Evolutionary conservation across 1,284 basidiomycete genomes (phyloP).

Genomic region (Melampsora americana): DNA sequence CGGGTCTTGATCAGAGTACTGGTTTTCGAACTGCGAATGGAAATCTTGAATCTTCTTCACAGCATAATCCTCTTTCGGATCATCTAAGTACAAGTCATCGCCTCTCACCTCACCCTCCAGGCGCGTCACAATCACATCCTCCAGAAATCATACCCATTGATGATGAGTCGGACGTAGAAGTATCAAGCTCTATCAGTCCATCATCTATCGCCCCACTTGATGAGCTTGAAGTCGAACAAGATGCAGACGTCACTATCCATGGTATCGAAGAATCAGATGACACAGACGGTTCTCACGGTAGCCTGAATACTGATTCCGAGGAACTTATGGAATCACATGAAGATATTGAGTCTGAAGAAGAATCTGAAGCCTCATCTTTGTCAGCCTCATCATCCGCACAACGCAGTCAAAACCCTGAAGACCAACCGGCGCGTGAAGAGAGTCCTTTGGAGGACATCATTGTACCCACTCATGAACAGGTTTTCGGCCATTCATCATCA

Average conservation of each 20-base stretch:
- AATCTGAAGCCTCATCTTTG: not conserved
- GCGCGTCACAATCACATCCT: not conserved
- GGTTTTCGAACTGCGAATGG: not conserved
- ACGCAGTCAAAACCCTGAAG: too few relatives aligned
- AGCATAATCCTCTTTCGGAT: not conserved
- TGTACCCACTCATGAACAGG: too few relatives aligned
- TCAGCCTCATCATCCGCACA: not conserved
- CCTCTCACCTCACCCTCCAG: not conserved
- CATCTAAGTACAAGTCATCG: not conserved
- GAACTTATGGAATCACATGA: not conserved
- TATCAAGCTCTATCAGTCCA: not conserved
- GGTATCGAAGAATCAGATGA: not conserved
- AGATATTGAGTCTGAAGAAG: not conserved
- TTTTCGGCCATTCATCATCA: too few relatives aligned
- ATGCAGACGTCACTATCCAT: not conserved
- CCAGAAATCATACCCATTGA: constrained; percentile 1
- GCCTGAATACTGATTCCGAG: not conserved
- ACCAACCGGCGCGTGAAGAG: too few relatives aligned
- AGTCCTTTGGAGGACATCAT: too few relatives aligned
- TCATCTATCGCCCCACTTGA: constrained; percentile 1
- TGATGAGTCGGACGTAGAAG: not conserved
- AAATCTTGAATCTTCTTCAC: not conserved
- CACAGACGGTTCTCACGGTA: not conserved
- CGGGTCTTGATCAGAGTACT: not conserved
- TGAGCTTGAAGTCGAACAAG: not conserved